Evolutionary conservation across 106 monocot species (phyloP), one percentile per base, ranked within the genome.

Genomic region (Dioscorea dumetorum): DNA sequence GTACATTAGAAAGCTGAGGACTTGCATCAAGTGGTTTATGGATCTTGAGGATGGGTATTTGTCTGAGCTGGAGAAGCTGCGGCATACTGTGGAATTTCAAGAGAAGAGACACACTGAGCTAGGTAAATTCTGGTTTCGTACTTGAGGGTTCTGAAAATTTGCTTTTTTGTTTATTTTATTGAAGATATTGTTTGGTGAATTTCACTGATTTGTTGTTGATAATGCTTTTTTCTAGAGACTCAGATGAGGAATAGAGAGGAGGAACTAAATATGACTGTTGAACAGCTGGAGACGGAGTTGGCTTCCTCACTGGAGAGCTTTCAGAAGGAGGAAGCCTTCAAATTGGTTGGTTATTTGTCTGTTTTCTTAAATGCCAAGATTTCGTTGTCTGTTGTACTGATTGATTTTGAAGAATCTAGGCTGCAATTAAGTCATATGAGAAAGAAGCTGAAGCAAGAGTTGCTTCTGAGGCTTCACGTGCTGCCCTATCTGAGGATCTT

Each of bases 1-100:
- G 63, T 86, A 82, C 68, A 95, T 95, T 14, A 88, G 84, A 70
- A 95, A 85, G 71, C 74, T 91, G 10, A 88, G 83, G 68, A 58
- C 52, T 16, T 95, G 95, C 62, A 77, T 88, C 21, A 80, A 63
- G 52, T 95, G 91, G 95, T 80, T 70, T 28, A 70, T 72, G 68
- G 86, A 86, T 3, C 70, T 74, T 2, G 85, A 88, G 68, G 91
- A 95, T 69, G 79, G 78, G 16, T 73, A 86, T 57, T 33, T 74
- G 13, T 62, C 50, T 0, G 94, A 90, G 67, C 68, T 72, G 32
- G 84, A 84, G 35, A 80, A 81, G 65, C 75, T 87, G 41, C 63
- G 60, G 10, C 61, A 49, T 18, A 60, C 68, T 53, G 50, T 82
- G 10, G 74, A 84, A 48, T 68, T 61, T 23, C 82, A 79, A 77